These are phyloP conservation scores for Raffaelea deltoideospora DNA, from an alignment of 2,329 filamentous ascomycete genomes.

Conservation along the genomic window DNA sequence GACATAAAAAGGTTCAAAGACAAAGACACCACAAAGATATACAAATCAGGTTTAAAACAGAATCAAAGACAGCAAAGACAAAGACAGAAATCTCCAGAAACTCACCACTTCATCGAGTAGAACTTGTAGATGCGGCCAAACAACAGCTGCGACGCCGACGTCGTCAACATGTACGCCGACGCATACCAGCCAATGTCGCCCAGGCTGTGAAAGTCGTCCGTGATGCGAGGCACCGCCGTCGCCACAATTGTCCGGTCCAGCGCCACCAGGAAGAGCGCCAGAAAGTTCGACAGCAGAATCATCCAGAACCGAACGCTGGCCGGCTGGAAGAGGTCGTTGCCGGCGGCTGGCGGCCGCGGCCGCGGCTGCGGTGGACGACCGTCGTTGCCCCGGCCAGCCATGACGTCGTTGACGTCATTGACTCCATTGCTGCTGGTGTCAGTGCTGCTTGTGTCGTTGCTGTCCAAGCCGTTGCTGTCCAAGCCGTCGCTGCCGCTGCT, in stretches of 20 bases:
- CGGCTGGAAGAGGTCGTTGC: slow-evolving; percentile 30
- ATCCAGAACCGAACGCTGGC: slow-evolving; percentile 40
- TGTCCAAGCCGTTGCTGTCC: too few relatives aligned
- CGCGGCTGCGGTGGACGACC: neutral
- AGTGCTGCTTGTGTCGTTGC: too few relatives aligned
- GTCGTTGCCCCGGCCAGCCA: neutral
- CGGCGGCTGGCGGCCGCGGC: slow-evolving; percentile 4
- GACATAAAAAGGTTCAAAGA: too few relatives aligned
- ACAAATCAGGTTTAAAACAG: neutral
- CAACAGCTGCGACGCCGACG: slow-evolving; percentile 36
- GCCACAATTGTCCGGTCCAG: slow-evolving; percentile 41
- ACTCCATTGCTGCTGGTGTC: too few relatives aligned
- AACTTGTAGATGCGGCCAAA: slow-evolving; percentile 40
- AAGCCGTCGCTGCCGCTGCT: too few relatives aligned
- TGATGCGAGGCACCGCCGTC: slow-evolving; percentile 38
- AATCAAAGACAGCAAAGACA: too few relatives aligned
- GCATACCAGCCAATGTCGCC: slow-evolving; percentile 51
- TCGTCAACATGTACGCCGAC: slow-evolving; percentile 45
- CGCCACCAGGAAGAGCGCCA: slow-evolving; percentile 42
- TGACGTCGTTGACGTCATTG: too few relatives aligned
- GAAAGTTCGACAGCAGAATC: slow-evolving; percentile 35
- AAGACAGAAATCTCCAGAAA: too few relatives aligned
- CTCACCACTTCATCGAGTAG: slow-evolving; percentile 32
- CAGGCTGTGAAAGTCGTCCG: slow-evolving; percentile 40
- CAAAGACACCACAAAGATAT: too few relatives aligned